These are phyloP conservation scores for Solanum ossicruentum DNA, from an alignment of 257 asterid species.

Conservation along the genomic window DNA sequence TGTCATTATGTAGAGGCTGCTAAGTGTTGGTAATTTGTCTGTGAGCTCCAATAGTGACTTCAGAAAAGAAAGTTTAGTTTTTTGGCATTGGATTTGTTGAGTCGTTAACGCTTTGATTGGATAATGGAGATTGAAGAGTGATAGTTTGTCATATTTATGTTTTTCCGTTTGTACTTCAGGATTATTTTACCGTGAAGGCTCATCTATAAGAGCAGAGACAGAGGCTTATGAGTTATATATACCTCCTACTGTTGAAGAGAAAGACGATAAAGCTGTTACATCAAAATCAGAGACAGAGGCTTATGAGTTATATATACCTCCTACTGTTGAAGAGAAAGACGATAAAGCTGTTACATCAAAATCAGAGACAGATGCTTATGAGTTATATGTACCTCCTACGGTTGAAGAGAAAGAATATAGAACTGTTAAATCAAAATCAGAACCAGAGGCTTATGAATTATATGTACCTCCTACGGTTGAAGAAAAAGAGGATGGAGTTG, in stretches of 20 bases:
- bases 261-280: conserved; percentile 1
- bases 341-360: not conserved
- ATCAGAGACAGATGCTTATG: not conserved
- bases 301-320: too few relatives aligned
- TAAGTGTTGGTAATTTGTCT: not conserved
- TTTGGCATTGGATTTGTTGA: not conserved
- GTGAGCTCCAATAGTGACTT: not conserved
- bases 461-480: too few relatives aligned
- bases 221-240: not conserved
- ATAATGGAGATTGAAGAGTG: not conserved
- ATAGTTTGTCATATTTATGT: not conserved
- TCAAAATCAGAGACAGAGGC: not conserved
- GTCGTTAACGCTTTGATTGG: not conserved
- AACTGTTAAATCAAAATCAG: too few relatives aligned
- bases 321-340: too few relatives aligned
- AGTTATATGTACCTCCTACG: not conserved
- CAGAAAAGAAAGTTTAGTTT: not conserved
- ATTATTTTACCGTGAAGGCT: not conserved
- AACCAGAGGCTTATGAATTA: too few relatives aligned
- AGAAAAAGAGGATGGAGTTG: too few relatives aligned
- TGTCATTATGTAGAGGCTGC: not conserved
- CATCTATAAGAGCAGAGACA: conserved; percentile 12
- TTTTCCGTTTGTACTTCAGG: conserved; percentile 2
- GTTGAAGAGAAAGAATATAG: not conserved
- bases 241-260: not conserved